phyloP scores from a whole-genome alignment of 306 rosid species.

The Calophaca sinica region DNA sequence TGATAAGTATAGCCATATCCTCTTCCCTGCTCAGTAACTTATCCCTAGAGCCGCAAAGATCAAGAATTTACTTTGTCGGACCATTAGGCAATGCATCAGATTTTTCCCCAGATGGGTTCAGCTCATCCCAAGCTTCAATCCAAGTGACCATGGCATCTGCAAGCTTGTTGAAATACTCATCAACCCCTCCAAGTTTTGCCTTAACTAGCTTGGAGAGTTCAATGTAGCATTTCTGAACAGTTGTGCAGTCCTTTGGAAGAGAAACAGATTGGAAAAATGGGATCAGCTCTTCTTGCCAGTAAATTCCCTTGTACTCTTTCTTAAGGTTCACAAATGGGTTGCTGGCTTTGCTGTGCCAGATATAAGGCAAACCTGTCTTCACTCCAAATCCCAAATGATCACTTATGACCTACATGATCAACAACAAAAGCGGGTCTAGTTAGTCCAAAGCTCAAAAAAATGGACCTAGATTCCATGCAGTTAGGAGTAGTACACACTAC shows the following conservation, averaged over 20 bases:
- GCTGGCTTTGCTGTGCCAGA: constrained; percentile 96
- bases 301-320: constrained; percentile 88
- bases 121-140: constrained; percentile 91
- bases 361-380: constrained; percentile 88
- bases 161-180: constrained; percentile 76
- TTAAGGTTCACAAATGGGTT: constrained; percentile 82
- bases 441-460: constrained; percentile 16
- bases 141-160: constrained; percentile 87
- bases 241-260: constrained; percentile 73
- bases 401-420: constrained; percentile 67
- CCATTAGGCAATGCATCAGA: constrained; percentile 47
- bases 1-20: constrained; percentile 41
- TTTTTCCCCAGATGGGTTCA: constrained; percentile 59
- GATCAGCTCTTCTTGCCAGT: constrained; percentile 87
- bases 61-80: constrained; percentile 47
- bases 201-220: constrained; percentile 83
- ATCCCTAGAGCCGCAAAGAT: constrained; percentile 44
- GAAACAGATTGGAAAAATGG: constrained; percentile 79
- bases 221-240: constrained; percentile 76
- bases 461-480: not conserved
- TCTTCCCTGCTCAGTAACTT: constrained; percentile 48
- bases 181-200: constrained; percentile 76
- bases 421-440: not conserved
- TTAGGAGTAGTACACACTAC: too few species aligned
- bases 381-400: constrained; percentile 86